Base-by-base conservation (phyloP, 768 basidiomycete genomes). In the Termitomyces heimii region DNA sequence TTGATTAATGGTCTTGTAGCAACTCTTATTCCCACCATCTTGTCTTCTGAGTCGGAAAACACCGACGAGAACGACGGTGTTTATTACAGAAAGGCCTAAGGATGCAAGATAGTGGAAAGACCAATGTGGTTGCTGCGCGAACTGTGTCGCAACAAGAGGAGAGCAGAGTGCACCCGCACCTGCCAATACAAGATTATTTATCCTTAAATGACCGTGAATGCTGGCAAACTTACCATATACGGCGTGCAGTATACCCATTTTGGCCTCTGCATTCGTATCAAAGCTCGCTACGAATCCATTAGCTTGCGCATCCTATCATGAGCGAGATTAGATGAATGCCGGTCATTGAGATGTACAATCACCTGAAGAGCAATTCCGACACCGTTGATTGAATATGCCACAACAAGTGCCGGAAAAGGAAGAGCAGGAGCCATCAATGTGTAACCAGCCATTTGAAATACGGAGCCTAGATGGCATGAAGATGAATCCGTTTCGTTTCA, bases 131-230 rank as follows among this genome's bases (percentile, higher is more conserved):
- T 82, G 63, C 55, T 83, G 81, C 0, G 89, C 76, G 61, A 95
- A 94, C 56, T 92, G 88, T 0, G 94, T 95, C 0, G 92, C 80
- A 0, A 87, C 82, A 18, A 95, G 77, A 3, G 94, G 93, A 0
- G 92, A 69, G 8, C 74, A 74, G 10, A 89, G 71, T 2, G 88
- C 88, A 1, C 88, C 88, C 0, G 78, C 71, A 20, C 88, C 87
- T 89, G 37, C 5, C 9, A 49, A 37, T 49, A 10, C 10, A 47
- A 32, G 13, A 46, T 48, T 56, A 46, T 48, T 56, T 22, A 52
- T 52, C n/a, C 20, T 20, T 1, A 45, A 4, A 12, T 29, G 31
- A 3, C 12, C 5, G 13, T 29, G 13, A 49, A n/a, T 20, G 13
- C 10, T 4, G n/a, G 26, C 6, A 34, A 39, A 50, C 62, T 18